Percentiles rank a stretch among this genome's conserved stretches.
phyloP scores from a whole-genome alignment of 495 filamentous ascomycete genomes.

The Penicillium egyptiacum region DNA sequence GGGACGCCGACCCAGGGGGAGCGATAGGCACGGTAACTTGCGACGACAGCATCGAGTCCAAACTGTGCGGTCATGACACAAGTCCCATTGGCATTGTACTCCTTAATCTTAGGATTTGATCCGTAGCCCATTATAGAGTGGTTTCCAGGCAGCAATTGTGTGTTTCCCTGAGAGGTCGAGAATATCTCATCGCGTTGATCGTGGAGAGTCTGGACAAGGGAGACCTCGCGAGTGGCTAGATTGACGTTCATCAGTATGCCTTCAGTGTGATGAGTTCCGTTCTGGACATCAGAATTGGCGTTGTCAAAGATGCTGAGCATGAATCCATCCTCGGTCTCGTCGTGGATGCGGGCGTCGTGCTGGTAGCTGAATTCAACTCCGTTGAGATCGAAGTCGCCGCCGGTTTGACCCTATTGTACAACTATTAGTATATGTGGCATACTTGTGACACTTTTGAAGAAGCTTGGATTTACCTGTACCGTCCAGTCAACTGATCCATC shows the following conservation, averaged over 20 bases:
- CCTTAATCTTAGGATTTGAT: conserved; percentile 42
- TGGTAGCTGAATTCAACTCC: conserved; percentile 29
- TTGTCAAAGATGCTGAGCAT: conserved; percentile 31
- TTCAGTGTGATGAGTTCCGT: conserved; percentile 19
- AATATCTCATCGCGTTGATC: conserved; percentile 32
- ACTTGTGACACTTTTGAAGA: too few species aligned
- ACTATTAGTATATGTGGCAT: not conserved
- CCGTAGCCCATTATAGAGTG: conserved; percentile 46
- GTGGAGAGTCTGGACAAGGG: conserved; percentile 15
- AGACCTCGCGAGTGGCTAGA: conserved; percentile 15
- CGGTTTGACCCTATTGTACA: conserved; percentile 29
- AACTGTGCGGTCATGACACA: conserved; percentile 23
- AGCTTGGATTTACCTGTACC: conserved; percentile 7
- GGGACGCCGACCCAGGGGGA: conserved; percentile 25
- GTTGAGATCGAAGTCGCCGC: conserved; percentile 34
- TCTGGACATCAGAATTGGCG: conserved; percentile 20
- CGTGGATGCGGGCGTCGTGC: conserved; percentile 27
- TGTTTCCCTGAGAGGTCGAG: conserved; percentile 41
- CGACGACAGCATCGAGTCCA: conserved; percentile 15
- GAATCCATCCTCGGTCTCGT: conserved; percentile 14
- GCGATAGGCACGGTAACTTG: conserved; percentile 30
- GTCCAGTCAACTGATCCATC: conserved; percentile 29
- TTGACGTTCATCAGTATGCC: conserved; percentile 26
- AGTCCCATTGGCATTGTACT: conserved; percentile 31
- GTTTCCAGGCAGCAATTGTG: conserved; percentile 34